Conservation (phyloP, 1,284 basidiomycete species). For the Mycena sp. region DNA sequence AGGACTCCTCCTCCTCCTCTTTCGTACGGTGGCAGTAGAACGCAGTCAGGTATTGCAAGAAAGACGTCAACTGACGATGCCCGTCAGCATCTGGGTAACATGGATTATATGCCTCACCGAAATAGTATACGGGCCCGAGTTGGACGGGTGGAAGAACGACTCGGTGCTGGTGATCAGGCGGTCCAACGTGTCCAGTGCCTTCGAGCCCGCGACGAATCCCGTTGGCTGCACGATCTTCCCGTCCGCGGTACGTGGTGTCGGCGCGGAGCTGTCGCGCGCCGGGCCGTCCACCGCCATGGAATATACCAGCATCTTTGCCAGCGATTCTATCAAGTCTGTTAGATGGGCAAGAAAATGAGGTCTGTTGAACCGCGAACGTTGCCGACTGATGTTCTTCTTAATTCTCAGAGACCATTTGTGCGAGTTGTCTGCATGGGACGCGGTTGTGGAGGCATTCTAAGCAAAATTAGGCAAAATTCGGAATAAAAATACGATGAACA, state of each 20-base stretch:
- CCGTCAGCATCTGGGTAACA: not conserved
- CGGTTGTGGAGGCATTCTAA: conserved; percentile 71
- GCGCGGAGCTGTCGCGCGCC: conserved; percentile 51
- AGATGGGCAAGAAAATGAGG: conserved; percentile 14
- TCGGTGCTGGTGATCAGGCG: conserved; percentile 94
- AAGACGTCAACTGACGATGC: conserved; percentile 69
- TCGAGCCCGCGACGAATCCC: conserved; percentile 86
- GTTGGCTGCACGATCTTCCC: conserved; percentile 42
- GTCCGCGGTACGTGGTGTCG: conserved; percentile 44
- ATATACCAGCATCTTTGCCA: conserved; percentile 91
- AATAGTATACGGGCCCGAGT: conserved; percentile 76
- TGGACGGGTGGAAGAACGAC: conserved; percentile 92
- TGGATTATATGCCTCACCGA: conserved; percentile 52
- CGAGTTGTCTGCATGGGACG: conserved; percentile 71
- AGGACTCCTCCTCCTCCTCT: conserved; percentile 83
- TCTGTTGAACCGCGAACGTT: conserved; percentile 60
- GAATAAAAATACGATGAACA: conserved; percentile 20
- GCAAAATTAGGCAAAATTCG: conserved; percentile 3
- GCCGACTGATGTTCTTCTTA: conserved; percentile 80
- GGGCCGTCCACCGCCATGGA: conserved; percentile 91
- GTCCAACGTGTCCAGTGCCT: conserved; percentile 90
- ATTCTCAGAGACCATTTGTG: conserved; percentile 76
- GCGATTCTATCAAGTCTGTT: conserved; percentile 60
- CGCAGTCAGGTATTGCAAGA: conserved; percentile 80
- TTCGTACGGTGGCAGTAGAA: conserved; percentile 88